phyloP scores from a whole-genome alignment of 2,329 filamentous ascomycete genomes.

The Lomentospora prolificans region DNA sequence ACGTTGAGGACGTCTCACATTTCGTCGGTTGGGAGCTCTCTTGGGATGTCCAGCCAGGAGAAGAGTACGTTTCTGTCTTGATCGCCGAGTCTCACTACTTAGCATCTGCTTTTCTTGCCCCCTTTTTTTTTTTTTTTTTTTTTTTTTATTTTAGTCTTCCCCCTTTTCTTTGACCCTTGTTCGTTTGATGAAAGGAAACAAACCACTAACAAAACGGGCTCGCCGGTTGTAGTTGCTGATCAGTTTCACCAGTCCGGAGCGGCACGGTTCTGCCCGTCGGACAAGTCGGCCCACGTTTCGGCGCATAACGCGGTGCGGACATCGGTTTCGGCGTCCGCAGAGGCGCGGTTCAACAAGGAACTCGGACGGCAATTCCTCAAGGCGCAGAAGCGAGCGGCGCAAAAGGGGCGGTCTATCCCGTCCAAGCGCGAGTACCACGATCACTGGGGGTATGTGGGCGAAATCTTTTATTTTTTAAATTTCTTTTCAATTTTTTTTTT shows the following conservation, averaged over 20 bases:
- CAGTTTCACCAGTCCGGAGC: conserved; percentile 37
- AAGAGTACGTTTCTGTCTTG: conserved; percentile 22
- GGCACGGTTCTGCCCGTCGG: conserved; percentile 39
- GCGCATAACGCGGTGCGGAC: conserved; percentile 56
- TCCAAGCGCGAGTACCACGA: conserved; percentile 37
- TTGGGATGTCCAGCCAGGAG: conserved; percentile 35
- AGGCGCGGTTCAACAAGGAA: conserved; percentile 34
- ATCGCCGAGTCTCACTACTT: no score
- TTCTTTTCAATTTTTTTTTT: background rate
- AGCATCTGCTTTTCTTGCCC: background rate
- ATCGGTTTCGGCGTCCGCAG: conserved; percentile 4
- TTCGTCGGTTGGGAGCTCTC: conserved; percentile 30
- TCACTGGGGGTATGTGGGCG: conserved; percentile 40
- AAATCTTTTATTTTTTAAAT: background rate
- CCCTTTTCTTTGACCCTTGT: background rate
- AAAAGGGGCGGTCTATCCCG: conserved; percentile 38
- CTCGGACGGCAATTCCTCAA: conserved; percentile 34
- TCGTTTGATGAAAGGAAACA: background rate
- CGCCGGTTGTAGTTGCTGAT: conserved; percentile 19
- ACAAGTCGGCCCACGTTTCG: conserved; percentile 59
- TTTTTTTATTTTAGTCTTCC: background rate
- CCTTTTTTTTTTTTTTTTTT: background rate
- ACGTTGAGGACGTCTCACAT: conserved; percentile 29
- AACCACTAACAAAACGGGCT: background rate
- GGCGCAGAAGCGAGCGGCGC: conserved; percentile 37